Evolutionary conservation across 768 basidiomycete genomes (phyloP), one percentile per base, ranked within the genome.

Genomic region (Strobilomyces confusus): DNA sequence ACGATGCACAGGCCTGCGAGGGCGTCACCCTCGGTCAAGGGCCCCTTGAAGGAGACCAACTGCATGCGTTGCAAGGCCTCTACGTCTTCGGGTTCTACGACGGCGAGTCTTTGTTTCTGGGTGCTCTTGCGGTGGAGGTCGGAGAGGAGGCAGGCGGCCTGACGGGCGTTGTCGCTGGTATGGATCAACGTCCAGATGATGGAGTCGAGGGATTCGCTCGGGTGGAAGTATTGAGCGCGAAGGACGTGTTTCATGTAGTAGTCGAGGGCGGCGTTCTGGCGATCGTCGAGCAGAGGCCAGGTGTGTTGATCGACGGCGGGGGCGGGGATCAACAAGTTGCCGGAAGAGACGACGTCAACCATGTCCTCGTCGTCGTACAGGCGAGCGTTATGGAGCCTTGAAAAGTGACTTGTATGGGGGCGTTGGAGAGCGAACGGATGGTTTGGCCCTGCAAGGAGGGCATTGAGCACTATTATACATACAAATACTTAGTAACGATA

Each of bases 1-100:
- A 92, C 80, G 60, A 88, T 74, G 55, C 87, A 86, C 19, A 92
- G 72, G 4, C 86, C 86, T 0, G 88, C 86, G 72, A 91, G 84
- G 20, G 89, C 90, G 58, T 89, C 87, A 33, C 86, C 87, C 48
- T 83, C 78, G 15, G 72, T 77, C 62, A 67, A 50, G 37, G 57
- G 49, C 37, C 44, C 54, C 60, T 66, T 59, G 49, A 59, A 43
- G 49, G 54, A 22, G 45, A 62, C 41, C 26, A 61, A 45, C 33
- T 65, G 61, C 46, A 62, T 59, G 63, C 25, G 72, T 57, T n/a
- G 55, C 51, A 46, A 63, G 64, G 29, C 69, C 38, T 44, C 59
- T 36, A 52, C 68, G 20, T 64, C 64, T 55, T 57, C 66, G 49
- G 45, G 56, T 48, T 53, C 64, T 64, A 59, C 50, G 46, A 57